Evolutionary conservation across 2,329 filamentous ascomycete species (phyloP).

Genomic region (Sarocladium oryzae): DNA sequence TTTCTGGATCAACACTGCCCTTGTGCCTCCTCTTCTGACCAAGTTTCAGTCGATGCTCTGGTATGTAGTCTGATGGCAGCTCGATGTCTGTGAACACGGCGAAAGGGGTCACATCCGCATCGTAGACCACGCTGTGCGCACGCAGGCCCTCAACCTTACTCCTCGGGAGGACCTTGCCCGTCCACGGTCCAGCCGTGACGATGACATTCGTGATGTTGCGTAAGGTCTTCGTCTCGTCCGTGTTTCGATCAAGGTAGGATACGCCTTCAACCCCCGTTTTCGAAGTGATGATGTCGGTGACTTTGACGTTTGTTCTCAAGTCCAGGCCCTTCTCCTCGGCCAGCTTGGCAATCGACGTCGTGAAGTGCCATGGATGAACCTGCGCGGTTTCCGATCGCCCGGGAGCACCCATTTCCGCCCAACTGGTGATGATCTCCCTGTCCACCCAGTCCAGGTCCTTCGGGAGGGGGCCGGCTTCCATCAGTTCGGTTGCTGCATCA

Average conservation of each 20-base stretch:
- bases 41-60: constrained; percentile 38
- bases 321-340: constrained; percentile 64
- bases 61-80: constrained; percentile 59
- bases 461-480: constrained; percentile 59
- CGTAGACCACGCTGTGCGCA: constrained; percentile 60
- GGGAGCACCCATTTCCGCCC: constrained; percentile 70
- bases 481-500: constrained; percentile 35
- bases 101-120: constrained; percentile 61
- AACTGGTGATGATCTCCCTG: constrained; percentile 56
- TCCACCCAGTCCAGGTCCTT: constrained; percentile 81
- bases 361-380: constrained; percentile 89
- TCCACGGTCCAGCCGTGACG: constrained; percentile 58
- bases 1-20: constrained; percentile 74
- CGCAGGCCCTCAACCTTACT: constrained; percentile 52
- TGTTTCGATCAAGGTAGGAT: constrained; percentile 47
- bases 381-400: constrained; percentile 77
- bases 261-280: constrained; percentile 52
- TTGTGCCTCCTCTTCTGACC: constrained; percentile 48
- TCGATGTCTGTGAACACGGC: constrained; percentile 83
- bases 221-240: constrained; percentile 29
- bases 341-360: constrained; percentile 71
- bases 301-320: constrained; percentile 59
- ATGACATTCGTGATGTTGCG: constrained; percentile 46
- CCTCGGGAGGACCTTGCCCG: constrained; percentile 48
- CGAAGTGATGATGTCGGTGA: constrained; percentile 57